Evolutionary conservation across 768 basidiomycete species (phyloP), one percentile per base, ranked within the genome.

Genomic region (Coprinopsis marcescibilis): DNA sequence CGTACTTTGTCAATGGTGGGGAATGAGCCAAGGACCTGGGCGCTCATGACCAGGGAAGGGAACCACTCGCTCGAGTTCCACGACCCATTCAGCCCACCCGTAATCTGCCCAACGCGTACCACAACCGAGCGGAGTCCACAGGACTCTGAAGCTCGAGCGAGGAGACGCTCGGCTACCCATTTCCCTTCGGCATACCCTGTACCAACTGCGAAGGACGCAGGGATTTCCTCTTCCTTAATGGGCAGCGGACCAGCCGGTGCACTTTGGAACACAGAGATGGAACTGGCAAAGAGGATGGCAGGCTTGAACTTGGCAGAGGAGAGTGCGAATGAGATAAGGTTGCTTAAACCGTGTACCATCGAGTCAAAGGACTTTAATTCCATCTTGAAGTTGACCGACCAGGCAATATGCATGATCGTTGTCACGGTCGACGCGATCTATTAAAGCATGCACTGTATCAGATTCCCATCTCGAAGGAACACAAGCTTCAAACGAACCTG

Each of bases 51-150:
- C 10, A 36, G 7, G 7, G 35, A 36, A 1, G 74, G 72, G 21
- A 75, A 57, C 75, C 75, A 76, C 45, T 76, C 74, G 2, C 49
- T 51, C 7, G 57, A 49, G 46, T 66, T 71, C 75, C 75, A 76
- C 13, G 53, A 52, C 0, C 75, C 73, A 45, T 67, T 69, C 6
- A 51, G 46, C 3, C 71, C 72, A 2, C 74, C 75, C 20, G 60
- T 60, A 1, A 76, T 52, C 57, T 75, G 73, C 1, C 73, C 75
- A 15, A 72, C 59, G 3, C 75, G 67, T 1, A 73, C 65, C 10
- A 68, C 60, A 14, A 66, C 44, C 1, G 66, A 49, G 2, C 48
- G 48, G 3, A 75, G 51, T 0, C 53, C 27, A 0, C 68, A 66
- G 10, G 29, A 19, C 20, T 60, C 46, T 2, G 57, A 54, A 1